A percentile compares a stretch with the other conserved stretches of the same genome.
phyloP scores from a whole-genome alignment of 129 eudicot species.

The Pittosporum tobira region DNA sequence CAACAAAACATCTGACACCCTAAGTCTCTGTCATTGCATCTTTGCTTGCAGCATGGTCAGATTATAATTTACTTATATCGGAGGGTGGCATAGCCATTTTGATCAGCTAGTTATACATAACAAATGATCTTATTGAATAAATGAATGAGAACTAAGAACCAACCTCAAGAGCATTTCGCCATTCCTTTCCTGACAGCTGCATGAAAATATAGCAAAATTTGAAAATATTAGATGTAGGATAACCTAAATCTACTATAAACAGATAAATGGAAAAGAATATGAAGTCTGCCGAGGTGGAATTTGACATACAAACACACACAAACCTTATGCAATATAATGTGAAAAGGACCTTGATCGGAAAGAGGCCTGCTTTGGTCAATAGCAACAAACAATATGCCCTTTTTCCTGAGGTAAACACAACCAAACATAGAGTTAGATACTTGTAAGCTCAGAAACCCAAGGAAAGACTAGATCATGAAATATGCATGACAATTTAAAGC shows the following conservation, averaged over 20 bases:
- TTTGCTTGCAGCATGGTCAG: constrained; percentile 9
- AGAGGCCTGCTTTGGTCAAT: constrained; percentile 79
- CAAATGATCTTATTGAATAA: no score
- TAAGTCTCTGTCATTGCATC: constrained; percentile 8
- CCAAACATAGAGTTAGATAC: constrained; percentile 7
- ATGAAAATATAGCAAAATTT: neutral
- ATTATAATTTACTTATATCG: neutral
- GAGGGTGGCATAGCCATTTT: constrained; percentile 2
- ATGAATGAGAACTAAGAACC: constrained; percentile 14
- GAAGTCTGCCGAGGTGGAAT: constrained; percentile 22
- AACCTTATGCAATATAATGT: constrained; percentile 88
- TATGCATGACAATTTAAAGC: neutral
- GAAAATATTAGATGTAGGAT: constrained; percentile 1
- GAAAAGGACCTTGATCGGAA: constrained; percentile 97
- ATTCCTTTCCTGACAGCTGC: constrained; percentile 83
- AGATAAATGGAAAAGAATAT: constrained; percentile 1
- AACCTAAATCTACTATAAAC: neutral
- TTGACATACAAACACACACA: constrained; percentile 8
- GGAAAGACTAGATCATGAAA: neutral
- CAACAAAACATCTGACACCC: constrained; percentile 3
- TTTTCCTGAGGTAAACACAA: constrained; percentile 60
- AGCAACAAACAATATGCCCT: constrained; percentile 88
- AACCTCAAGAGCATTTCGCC: constrained; percentile 94
- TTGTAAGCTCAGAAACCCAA: neutral
- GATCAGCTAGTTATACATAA: no score